A percentile compares a stretch with the other conserved stretches of the same genome.
Conservation (phyloP, 352 stramenopile species). For the Phytophthora palmivora region DNA sequence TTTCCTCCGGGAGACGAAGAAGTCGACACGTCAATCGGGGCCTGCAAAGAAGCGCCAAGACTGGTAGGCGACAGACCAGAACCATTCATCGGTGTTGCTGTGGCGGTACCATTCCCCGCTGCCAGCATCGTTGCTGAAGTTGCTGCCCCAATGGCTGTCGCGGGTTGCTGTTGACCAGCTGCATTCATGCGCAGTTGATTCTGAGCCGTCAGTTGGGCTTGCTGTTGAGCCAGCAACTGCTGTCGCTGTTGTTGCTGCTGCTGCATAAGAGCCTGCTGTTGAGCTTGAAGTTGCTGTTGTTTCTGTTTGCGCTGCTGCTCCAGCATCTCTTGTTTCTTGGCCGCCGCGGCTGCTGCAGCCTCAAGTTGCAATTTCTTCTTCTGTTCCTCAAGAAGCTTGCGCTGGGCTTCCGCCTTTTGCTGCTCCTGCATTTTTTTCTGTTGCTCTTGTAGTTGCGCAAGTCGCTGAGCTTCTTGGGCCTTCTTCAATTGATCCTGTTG, state of each 20-base stretch:
- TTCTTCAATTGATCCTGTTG: conserved; percentile 74
- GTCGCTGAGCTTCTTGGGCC: conserved; percentile 64
- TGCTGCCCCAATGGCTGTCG: conserved; percentile 10
- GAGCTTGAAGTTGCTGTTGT: conserved; percentile 66
- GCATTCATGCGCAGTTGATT: conserved; percentile 48
- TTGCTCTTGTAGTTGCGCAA: conserved; percentile 66
- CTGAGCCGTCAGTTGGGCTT: conserved; percentile 53
- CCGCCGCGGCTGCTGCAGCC: conserved; percentile 51
- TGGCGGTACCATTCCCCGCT: conserved; percentile 15
- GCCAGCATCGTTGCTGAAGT: conserved; percentile 9
- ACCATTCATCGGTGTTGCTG: conserved; percentile 4
- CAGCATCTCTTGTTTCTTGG: conserved; percentile 70
- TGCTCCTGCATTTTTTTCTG: conserved; percentile 77
- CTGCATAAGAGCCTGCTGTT: conserved; percentile 60
- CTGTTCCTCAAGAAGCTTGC: conserved; percentile 72
- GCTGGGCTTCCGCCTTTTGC: conserved; percentile 67
- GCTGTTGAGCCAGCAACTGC: conserved; percentile 45
- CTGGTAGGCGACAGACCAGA: conserved; percentile 29
- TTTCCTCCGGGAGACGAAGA: conserved; percentile 34
- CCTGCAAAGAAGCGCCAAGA: conserved; percentile 45
- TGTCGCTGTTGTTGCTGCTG: conserved; percentile 57
- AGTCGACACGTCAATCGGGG: conserved; percentile 58
- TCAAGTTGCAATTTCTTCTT: conserved; percentile 79
- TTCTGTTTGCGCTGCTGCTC: conserved; percentile 61
- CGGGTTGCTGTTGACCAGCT: conserved; percentile 25